Base-by-base conservation (phyloP, 163 green algal species). In the Picocystis sp. region DNA sequence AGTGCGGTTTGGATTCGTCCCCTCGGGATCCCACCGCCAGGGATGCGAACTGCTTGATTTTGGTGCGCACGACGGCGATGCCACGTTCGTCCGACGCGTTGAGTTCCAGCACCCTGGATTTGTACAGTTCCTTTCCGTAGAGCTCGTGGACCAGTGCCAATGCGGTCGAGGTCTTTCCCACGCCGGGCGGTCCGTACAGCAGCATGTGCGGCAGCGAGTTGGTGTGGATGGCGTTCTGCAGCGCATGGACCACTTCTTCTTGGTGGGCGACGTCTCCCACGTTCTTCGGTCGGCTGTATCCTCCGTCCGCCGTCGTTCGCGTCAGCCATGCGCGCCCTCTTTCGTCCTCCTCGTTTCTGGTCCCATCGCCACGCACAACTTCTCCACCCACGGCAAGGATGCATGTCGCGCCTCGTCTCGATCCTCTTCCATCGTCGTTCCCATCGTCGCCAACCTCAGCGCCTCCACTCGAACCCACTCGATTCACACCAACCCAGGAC, bases 31-130 rank as follows among this genome's bases (percentile, higher is more conserved):
- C 62, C 10, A 72, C 64, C 2, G 64, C 64, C 1, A 64, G 25
- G 14, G 72, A 57, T 2, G 83, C 83, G 63, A 92, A 92, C 6
- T 72, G 43, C 59, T 94, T 94, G 57, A 94, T 84, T 64, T 94
- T 93, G 33, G 87, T 63, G 2, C 86, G 67, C 46, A 98, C 89
- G 22, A 98, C 89, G 38, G 64, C 77, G 67, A 98, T 98, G 45
- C 89, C 89, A 17, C 89, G 78, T 67, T 96, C 89, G 57, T 97
- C 89, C 3, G 73, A 89, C 2, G 89, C 89, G 56, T 97, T 97
- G 12, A 97, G 74, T 72, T 98, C 89, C 62, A 95, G 65, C 58
- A 98, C 87, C 0, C 87, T 70, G 2, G 64, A 63, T 55, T 89
- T 84, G 44, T 75, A 69, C 1, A 94, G 64, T 34, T 92, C 79